Percentiles rank a stretch among this genome's conserved stretches.
Evolutionary conservation across 768 basidiomycete genomes (phyloP).

Genomic region (Tulasnella sp.): DNA sequence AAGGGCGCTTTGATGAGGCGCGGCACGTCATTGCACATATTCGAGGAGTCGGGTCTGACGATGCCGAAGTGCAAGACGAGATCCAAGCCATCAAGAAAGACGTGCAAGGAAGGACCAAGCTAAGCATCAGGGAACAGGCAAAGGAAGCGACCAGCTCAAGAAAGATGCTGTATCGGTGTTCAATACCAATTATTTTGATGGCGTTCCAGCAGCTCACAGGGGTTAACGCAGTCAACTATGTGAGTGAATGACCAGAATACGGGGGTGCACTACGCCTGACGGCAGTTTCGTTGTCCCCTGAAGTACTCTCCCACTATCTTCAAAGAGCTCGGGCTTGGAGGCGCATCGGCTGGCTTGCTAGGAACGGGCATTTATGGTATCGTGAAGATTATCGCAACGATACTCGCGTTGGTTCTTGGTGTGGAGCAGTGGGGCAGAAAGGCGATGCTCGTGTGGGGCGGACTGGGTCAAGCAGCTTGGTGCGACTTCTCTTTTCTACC

Average conservation of each 20-base stretch:
- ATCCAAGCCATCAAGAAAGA: conserved; percentile 52
- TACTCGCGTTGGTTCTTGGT: conserved; percentile 56
- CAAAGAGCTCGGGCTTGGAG: conserved; percentile 58
- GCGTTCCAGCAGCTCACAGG: conserved; percentile 45
- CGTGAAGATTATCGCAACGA: conserved; percentile 60
- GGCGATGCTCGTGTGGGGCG: conserved; percentile 42
- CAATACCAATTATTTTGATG: conserved; percentile 40
- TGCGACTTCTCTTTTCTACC: not conserved
- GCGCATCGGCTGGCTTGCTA: conserved; percentile 51
- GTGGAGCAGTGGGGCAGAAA: conserved; percentile 65
- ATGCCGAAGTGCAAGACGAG: conserved; percentile 46
- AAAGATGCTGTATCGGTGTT: conserved; percentile 53
- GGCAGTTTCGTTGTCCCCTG: not conserved
- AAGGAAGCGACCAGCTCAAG: conserved; percentile 52
- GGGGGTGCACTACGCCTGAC: not conserved
- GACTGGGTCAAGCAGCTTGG: conserved; percentile 39
- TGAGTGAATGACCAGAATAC: not conserved
- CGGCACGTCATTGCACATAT: conserved; percentile 56
- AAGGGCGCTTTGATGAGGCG: conserved; percentile 50
- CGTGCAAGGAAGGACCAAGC: conserved; percentile 35
- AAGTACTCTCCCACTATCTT: conserved; percentile 46
- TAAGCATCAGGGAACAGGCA: conserved; percentile 30
- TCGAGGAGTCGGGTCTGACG: conserved; percentile 40
- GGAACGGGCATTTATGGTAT: conserved; percentile 64
- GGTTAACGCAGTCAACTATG: conserved; percentile 48